phyloP scores from a whole-genome alignment of 805 yeast species.

The Nakazawaea ernobii region DNA sequence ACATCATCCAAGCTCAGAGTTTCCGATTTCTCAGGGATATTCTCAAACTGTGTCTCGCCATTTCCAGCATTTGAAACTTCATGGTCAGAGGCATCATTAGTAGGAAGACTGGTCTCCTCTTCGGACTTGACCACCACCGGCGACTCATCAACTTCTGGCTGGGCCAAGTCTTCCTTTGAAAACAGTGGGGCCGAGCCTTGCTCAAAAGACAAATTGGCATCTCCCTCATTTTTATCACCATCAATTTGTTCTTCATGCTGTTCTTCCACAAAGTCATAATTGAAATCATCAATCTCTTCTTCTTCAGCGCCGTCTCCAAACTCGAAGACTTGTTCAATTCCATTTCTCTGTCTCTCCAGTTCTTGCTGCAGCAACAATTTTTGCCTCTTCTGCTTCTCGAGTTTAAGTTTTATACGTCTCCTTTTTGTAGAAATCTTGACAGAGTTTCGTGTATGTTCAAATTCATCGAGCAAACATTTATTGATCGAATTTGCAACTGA shows the following conservation, averaged over 20 bases:
- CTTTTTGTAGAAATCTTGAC: slow-evolving; percentile 27
- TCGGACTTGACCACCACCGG: too few species aligned
- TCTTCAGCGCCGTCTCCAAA: slow-evolving; percentile 12
- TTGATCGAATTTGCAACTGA: slow-evolving; percentile 16
- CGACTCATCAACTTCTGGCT: background rate
- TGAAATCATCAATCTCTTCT: slow-evolving; percentile 18
- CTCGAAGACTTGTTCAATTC: slow-evolving; percentile 15
- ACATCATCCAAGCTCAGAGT: background rate
- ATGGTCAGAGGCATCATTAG: slow-evolving; percentile 3
- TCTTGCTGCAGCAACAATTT: slow-evolving; percentile 14
- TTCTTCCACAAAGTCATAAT: slow-evolving; percentile 23
- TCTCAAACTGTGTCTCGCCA: too few species aligned
- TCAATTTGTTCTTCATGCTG: slow-evolving; percentile 8
- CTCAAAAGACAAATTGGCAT: background rate
- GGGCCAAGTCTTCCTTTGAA: too few species aligned
- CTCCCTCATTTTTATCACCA: slow-evolving; percentile 1
- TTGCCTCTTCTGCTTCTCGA: slow-evolving; percentile 23
- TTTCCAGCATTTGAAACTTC: slow-evolving; percentile 11
- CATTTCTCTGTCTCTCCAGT: slow-evolving; percentile 12
- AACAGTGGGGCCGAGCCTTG: background rate
- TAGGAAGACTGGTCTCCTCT: too few species aligned
- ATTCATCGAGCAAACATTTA: slow-evolving; percentile 16
- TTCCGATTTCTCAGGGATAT: background rate
- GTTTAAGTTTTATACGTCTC: slow-evolving; percentile 21
- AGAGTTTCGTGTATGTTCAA: slow-evolving; percentile 18